A percentile compares a stretch with the other conserved stretches of the same genome.
Conservation (phyloP, 768 basidiomycete genomes). For the Cubamyces sp. region DNA sequence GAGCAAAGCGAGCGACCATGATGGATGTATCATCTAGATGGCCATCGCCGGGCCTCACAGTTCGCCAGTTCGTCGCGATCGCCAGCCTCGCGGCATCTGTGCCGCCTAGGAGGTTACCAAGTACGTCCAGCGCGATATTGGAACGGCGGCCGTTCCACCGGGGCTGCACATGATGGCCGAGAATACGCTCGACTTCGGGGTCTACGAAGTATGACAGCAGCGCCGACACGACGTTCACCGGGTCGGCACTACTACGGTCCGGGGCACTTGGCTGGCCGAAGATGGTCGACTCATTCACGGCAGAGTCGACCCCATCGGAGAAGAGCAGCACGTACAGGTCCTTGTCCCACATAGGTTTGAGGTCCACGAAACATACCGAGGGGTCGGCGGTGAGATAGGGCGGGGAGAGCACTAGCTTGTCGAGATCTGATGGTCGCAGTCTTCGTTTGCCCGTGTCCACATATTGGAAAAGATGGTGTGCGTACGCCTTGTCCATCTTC, state of each 20-base stretch:
- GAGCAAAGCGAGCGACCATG: not conserved
- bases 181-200: not conserved
- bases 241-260: not conserved
- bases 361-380: constrained; percentile 3
- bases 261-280: not conserved
- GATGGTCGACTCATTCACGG: not conserved
- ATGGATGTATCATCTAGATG: not conserved
- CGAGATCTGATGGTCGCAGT: not conserved
- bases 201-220: not conserved
- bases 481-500: not conserved
- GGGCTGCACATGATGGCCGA: not conserved
- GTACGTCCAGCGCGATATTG: not conserved
- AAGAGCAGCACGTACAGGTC: not conserved
- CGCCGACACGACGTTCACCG: not conserved
- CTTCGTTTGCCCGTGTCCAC: not conserved
- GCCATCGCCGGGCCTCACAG: not conserved
- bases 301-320: not conserved
- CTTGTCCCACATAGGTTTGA: not conserved
- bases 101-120: constrained; percentile 7
- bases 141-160: not conserved
- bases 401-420: not conserved
- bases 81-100: not conserved
- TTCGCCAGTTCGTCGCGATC: not conserved
- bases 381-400: constrained; percentile 5
- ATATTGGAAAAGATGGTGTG: not conserved